Conservation (phyloP, 1,139 yeast species). For the Candida glucosophila region DNA sequence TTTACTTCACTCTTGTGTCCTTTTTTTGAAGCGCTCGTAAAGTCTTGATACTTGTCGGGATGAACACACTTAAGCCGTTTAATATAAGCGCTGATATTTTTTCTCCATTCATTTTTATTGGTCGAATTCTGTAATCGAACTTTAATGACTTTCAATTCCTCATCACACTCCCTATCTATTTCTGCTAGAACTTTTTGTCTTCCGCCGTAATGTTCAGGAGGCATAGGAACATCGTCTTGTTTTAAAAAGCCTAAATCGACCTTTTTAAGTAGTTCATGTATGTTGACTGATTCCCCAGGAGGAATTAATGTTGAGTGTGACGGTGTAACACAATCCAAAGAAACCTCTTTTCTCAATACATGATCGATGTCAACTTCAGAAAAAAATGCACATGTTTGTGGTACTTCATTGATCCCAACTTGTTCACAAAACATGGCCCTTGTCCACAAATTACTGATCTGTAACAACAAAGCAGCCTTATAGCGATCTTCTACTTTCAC, state of each 20-base stretch:
- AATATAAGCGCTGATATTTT: constrained; percentile 11
- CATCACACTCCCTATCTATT: constrained; percentile 14
- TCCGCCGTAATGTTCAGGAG: background rate
- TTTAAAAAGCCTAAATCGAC: constrained; percentile 20
- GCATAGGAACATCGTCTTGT: constrained; percentile 17
- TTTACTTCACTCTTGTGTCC: background rate
- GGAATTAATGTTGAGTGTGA: constrained; percentile 67
- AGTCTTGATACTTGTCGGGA: no score
- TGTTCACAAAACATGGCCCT: constrained; percentile 93
- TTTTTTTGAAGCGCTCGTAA: no score
- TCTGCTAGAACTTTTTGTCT: constrained; percentile 16
- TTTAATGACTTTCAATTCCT: constrained; percentile 13
- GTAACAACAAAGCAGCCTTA: constrained; percentile 73
- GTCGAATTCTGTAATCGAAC: constrained; percentile 22
- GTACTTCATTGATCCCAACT: constrained; percentile 79
- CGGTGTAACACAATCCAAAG: constrained; percentile 83
- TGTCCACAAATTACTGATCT: constrained; percentile 90
- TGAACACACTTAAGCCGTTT: no score
- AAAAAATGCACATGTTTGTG: constrained; percentile 93
- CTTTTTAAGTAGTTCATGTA: constrained; percentile 39
- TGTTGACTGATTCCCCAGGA: constrained; percentile 72
- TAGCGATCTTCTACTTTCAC: constrained; percentile 67
- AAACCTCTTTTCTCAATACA: constrained; percentile 83
- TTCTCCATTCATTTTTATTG: constrained; percentile 18
- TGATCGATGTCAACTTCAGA: constrained; percentile 89